Evolutionary conservation across 352 stramenopile genomes (phyloP).

Genomic region (Phytophthora sp.): DNA sequence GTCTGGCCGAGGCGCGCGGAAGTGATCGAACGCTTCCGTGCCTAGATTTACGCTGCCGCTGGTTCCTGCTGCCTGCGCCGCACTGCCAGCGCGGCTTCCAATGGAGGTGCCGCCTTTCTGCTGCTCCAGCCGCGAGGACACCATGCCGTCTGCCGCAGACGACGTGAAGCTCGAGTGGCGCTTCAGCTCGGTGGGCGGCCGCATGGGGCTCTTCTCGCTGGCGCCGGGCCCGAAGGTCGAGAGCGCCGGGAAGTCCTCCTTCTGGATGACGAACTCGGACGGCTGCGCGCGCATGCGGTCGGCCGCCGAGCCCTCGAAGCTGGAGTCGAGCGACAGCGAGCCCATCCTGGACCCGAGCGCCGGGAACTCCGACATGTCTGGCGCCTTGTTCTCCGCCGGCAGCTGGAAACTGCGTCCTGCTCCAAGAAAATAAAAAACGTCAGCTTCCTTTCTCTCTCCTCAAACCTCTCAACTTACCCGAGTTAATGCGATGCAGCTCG

Average conservation of each 20-base stretch:
- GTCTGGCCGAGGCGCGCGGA: conserved; percentile 45
- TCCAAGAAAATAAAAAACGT: conserved; percentile 31
- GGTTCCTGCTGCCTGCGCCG: conserved; percentile 3
- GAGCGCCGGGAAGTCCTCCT: conserved; percentile 85
- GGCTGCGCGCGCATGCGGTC: conserved; percentile 50
- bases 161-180: conserved; percentile 76
- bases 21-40: conserved; percentile 64
- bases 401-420: conserved; percentile 60
- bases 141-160: conserved; percentile 66
- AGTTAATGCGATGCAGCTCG: conserved; percentile 72
- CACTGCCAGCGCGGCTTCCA: conserved; percentile 46
- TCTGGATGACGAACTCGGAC: conserved; percentile 89
- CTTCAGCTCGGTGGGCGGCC: conserved; percentile 55
- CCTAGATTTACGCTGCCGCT: conserved; percentile 56
- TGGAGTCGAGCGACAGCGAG: conserved; percentile 60
- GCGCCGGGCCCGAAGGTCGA: conserved; percentile 63
- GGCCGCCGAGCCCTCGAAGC: conserved; percentile 37
- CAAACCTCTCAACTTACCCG: conserved; percentile 33
- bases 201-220: conserved; percentile 61
- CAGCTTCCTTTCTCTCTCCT: not conserved
- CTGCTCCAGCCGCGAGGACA: conserved; percentile 47
- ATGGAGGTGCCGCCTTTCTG: conserved; percentile 61
- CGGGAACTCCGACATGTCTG: conserved; percentile 88
- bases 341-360: conserved; percentile 70
- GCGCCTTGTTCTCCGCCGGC: conserved; percentile 66